A percentile compares a stretch with the other conserved stretches of the same genome.
phyloP scores from a whole-genome alignment of 2,329 filamentous ascomycete species.

The Penicillium concentricum region DNA sequence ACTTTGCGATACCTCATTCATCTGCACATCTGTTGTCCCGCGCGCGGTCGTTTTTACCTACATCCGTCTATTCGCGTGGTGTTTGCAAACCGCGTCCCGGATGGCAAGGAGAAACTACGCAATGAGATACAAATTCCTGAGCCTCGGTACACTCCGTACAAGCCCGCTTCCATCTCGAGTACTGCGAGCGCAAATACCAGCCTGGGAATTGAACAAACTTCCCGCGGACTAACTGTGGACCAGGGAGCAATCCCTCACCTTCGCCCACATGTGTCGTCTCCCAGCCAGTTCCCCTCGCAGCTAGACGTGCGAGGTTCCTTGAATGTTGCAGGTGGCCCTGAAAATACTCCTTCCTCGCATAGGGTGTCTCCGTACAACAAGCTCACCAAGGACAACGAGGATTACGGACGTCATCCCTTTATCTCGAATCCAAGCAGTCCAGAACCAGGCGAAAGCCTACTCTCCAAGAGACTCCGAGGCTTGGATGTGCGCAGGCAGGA shows the following conservation, averaged over 20 bases:
- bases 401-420: constrained; percentile 61
- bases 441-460: constrained; percentile 61
- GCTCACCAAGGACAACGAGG: constrained; percentile 63
- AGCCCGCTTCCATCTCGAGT: constrained; percentile 46
- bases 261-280: constrained; percentile 11
- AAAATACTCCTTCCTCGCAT: constrained; percentile 29
- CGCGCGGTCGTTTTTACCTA: constrained; percentile 79
- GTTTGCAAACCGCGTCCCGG: constrained; percentile 93
- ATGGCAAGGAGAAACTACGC: constrained; percentile 86
- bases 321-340: constrained; percentile 14
- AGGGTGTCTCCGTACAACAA: constrained; percentile 60
- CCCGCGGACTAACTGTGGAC: constrained; percentile 58
- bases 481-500: constrained; percentile 52
- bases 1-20: constrained; percentile 88
- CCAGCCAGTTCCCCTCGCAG: constrained; percentile 11
- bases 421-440: constrained; percentile 38
- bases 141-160: constrained; percentile 82
- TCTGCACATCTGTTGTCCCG: constrained; percentile 85
- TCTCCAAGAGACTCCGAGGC: constrained; percentile 67
- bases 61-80: constrained; percentile 93
- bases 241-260: constrained; percentile 24
- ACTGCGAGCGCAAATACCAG: constrained; percentile 46
- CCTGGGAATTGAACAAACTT: constrained; percentile 60
- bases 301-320: constrained; percentile 9
- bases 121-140: constrained; percentile 90